Conservation (phyloP, 2,329 filamentous ascomycete genomes). For the Juglanconis oblonga region DNA sequence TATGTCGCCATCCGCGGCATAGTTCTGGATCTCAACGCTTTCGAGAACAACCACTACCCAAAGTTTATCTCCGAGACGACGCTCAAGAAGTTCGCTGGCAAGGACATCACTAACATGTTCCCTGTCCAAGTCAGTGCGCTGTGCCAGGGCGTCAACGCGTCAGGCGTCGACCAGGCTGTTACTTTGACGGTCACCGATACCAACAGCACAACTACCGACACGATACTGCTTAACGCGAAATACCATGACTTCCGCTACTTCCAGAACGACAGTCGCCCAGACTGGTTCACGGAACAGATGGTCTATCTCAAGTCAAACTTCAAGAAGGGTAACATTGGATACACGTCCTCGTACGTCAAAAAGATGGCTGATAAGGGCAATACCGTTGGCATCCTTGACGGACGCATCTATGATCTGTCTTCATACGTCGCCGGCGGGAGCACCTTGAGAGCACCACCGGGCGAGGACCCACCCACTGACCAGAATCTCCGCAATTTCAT, state of each 20-base stretch:
- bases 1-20: constrained; percentile 84
- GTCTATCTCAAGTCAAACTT: constrained; percentile 71
- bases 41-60: constrained; percentile 77
- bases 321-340: constrained; percentile 85
- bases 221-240: constrained; percentile 66
- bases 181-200: constrained; percentile 77
- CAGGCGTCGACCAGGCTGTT: constrained; percentile 62
- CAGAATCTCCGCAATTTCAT: constrained; percentile 72
- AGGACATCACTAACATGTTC: constrained; percentile 85
- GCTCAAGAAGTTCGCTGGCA: constrained; percentile 78
- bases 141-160: constrained; percentile 72
- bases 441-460: constrained; percentile 53
- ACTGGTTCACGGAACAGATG: constrained; percentile 94
- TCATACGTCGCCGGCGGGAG: constrained; percentile 77
- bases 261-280: constrained; percentile 75
- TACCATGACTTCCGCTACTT: constrained; percentile 94
- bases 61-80: constrained; percentile 54
- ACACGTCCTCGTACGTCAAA: constrained; percentile 72
- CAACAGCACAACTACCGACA: constrained; percentile 68
- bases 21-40: constrained; percentile 78
- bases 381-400: constrained; percentile 74
- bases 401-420: constrained; percentile 84
- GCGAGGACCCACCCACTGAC: constrained; percentile 42
- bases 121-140: constrained; percentile 91
- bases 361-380: constrained; percentile 62